Evolutionary conservation across 257 asterid genomes (phyloP), one percentile per base, ranked within the genome.

Genomic region (Nicotiana sylvestris): DNA sequence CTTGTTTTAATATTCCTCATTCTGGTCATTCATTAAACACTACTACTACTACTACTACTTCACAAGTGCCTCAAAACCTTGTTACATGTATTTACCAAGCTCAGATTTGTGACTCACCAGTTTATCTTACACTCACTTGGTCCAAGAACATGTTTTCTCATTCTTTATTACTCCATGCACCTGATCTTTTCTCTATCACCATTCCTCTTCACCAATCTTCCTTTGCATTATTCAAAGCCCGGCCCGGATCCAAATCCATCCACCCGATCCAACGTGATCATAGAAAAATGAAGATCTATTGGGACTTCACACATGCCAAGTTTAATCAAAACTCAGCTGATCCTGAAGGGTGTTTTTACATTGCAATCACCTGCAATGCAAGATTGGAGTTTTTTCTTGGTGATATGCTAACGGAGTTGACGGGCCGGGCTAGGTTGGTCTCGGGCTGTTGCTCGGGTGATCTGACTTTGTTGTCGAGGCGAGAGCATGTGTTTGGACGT

Each of bases 61-160:
- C 80, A 37, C 85, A 84, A 72, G 79, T 80, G 77, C 86, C 88
- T 83, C 90, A 87, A 53, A 87, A 83, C 39, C 85, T 87, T 49
- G 70, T 85, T 13, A 87, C 90, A 13, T 87, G 90, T 81, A 81
- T 85, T 76, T 87, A 87, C 65, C 88, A 85, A 85, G 74, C 90
- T 82, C 82, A 70, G 16, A 27, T 87, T 35, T 87, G 64, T 25
- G 70, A 78, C 80, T 81, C 87, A 11, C 86, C 85, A 0, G 58
- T 82, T 55, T 35, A 83, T 68, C 81, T 87, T 60, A 85, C 90
- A 0, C 85, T 87, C 76, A 83, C 90, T 74, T 87, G 90, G 90
- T 87, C 90, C 82, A 87, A 77, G 62, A 80, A 86, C 76, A 72
- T 76, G 49, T 83, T 76, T 80, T 77, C 88, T 12, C 88, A 87